Percentiles rank a stretch among this genome's conserved stretches.
phyloP scores from a whole-genome alignment of 2,329 filamentous ascomycete genomes.

The Fusarium clavum region DNA sequence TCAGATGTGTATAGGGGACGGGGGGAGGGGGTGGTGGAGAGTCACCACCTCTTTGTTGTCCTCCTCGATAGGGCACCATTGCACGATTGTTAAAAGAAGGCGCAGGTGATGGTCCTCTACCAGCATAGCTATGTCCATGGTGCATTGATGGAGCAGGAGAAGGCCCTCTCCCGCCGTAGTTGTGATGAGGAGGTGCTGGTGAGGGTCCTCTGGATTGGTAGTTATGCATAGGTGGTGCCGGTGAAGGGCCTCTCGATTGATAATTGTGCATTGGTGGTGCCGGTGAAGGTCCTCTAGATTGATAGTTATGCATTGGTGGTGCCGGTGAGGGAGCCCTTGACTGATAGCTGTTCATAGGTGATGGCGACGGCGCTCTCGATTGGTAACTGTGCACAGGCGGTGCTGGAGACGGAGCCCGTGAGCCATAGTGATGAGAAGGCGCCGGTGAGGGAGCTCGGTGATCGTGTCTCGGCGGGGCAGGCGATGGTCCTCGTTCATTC shows the following conservation, averaged over 20 bases:
- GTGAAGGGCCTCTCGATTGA: slow-evolving; percentile 18
- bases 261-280: slow-evolving; percentile 36
- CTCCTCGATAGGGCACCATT: slow-evolving; percentile 40
- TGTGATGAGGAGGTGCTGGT: slow-evolving; percentile 44
- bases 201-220: slow-evolving; percentile 46
- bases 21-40: slow-evolving; percentile 82
- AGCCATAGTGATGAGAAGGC: slow-evolving; percentile 47
- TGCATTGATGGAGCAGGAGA: slow-evolving; percentile 45
- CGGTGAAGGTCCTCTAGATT: slow-evolving; percentile 26
- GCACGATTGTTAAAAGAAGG: slow-evolving; percentile 48
- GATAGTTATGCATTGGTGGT: slow-evolving; percentile 31
- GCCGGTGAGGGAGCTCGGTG: slow-evolving; percentile 48
- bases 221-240: slow-evolving; percentile 34
- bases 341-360: slow-evolving; percentile 39
- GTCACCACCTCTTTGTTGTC: slow-evolving; percentile 57
- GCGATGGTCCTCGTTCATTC: slow-evolving; percentile 43
- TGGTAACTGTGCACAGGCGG: slow-evolving; percentile 36
- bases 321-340: slow-evolving; percentile 48
- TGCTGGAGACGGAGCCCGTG: slow-evolving; percentile 48
- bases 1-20: no score
- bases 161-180: slow-evolving; percentile 51
- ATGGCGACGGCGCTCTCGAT: slow-evolving; percentile 33
- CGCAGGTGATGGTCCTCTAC: slow-evolving; percentile 54
- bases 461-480: slow-evolving; percentile 36
- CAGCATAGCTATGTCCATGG: slow-evolving; percentile 49